Conservation (phyloP, 768 basidiomycete genomes). For the Sporobolomyces phaffii region DNA sequence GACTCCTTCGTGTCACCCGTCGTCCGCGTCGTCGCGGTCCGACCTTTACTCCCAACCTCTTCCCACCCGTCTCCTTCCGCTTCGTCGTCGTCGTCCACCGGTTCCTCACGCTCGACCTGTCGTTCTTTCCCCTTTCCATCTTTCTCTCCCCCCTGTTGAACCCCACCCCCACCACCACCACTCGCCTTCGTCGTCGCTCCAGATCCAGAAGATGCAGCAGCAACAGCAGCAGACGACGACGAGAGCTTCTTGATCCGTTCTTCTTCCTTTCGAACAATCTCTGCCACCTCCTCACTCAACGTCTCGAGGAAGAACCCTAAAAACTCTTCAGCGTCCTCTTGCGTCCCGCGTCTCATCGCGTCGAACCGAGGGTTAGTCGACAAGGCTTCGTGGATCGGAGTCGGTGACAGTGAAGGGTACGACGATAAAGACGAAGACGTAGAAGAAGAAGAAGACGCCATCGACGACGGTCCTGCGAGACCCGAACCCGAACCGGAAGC, state of each 20-base stretch:
- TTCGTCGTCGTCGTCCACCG: conserved; percentile 53
- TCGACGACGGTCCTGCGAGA: too few species aligned
- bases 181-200: too few species aligned
- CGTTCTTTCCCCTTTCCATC: conserved; percentile 39
- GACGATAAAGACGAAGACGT: conserved; percentile 37
- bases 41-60: conserved; percentile 86
- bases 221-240: background rate
- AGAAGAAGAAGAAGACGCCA: conserved; percentile 42
- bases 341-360: conserved; percentile 85
- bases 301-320: conserved; percentile 95
- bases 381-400: conserved; percentile 80
- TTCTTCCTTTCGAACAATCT: conserved; percentile 36
- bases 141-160: conserved; percentile 1
- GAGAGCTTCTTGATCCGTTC: background rate
- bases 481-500: too few species aligned
- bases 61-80: conserved; percentile 89
- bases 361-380: conserved; percentile 90
- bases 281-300: conserved; percentile 80
- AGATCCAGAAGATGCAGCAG: background rate
- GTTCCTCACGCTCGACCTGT: conserved; percentile 48
- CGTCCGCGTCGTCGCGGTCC: conserved; percentile 68
- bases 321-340: conserved; percentile 98
- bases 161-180: too few species aligned
- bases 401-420: conserved; percentile 54
- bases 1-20: conserved; percentile 56